A percentile compares a stretch with the other conserved stretches of the same genome.
Evolutionary conservation across 2,329 filamentous ascomycete species (phyloP).

Genomic region (Lachnellula cervina): DNA sequence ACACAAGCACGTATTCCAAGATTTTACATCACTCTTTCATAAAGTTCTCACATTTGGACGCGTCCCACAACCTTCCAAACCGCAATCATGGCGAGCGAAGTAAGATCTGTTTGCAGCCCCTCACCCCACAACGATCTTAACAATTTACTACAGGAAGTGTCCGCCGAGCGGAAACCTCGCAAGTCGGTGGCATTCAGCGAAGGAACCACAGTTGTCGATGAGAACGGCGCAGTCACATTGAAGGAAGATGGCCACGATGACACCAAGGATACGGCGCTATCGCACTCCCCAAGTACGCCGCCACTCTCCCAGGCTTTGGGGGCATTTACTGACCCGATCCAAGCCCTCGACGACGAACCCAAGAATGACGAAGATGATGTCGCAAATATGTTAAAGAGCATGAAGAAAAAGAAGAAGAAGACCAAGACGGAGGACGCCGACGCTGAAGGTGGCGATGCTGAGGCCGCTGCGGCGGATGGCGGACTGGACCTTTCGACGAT

Average conservation of each 20-base stretch:
- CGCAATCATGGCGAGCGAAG: conserved; percentile 49
- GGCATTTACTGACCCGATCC: conserved; percentile 47
- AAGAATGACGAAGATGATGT: conserved; percentile 49
- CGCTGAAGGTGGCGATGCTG: conserved; percentile 54
- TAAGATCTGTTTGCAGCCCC: conserved; percentile 25
- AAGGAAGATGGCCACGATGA: conserved; percentile 65
- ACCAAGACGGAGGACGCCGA: conserved; percentile 60
- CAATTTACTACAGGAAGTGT: conserved; percentile 21
- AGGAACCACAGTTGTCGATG: conserved; percentile 80
- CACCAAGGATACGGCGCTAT: conserved; percentile 75
- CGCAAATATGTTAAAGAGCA: conserved; percentile 61
- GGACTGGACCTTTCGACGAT: conserved; percentile 39
- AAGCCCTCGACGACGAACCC: conserved; percentile 34
- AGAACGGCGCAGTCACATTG: conserved; percentile 79
- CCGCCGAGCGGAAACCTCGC: conserved; percentile 63
- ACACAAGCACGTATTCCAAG: conserved; percentile 1
- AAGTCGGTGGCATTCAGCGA: conserved; percentile 94
- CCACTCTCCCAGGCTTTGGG: conserved; percentile 49
- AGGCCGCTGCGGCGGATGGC: conserved; percentile 43
- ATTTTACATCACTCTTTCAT: neutral
- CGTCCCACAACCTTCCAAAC: conserved; percentile 18
- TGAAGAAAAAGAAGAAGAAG: conserved; percentile 88
- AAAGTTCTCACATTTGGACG: neutral
- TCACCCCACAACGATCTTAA: conserved; percentile 20
- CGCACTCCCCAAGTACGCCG: conserved; percentile 67